Evolutionary conservation across 2,329 filamentous ascomycete species (phyloP).

Genomic region (Exophiala mesophila): DNA sequence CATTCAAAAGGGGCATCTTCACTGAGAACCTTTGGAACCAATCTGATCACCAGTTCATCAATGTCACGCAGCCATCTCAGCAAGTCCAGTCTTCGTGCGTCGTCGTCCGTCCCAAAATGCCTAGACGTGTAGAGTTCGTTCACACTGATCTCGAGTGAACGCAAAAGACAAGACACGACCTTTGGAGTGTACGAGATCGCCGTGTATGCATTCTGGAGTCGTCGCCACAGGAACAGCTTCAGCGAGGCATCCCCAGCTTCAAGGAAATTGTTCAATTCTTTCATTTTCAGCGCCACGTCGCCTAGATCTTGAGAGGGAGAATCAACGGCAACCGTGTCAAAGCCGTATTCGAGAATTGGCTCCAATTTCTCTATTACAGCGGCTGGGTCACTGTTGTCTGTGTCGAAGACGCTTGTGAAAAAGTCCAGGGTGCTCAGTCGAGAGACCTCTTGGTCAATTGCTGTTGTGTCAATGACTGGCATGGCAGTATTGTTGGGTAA

Average conservation of each 20-base stretch:
- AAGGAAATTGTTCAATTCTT: conserved; percentile 81
- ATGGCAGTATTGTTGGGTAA: conserved; percentile 84
- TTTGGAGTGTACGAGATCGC: conserved; percentile 82
- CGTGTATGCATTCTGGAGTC: conserved; percentile 83
- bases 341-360: conserved; percentile 80
- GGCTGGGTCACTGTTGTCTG: conserved; percentile 73
- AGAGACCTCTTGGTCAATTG: conserved; percentile 84
- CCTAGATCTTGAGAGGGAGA: not conserved
- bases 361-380: conserved; percentile 87
- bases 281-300: conserved; percentile 28
- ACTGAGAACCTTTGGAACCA: conserved; percentile 64
- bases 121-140: conserved; percentile 60
- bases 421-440: conserved; percentile 95
- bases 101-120: conserved; percentile 47
- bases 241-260: conserved; percentile 75
- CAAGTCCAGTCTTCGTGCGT: conserved; percentile 63
- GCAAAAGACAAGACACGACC: conserved; percentile 78
- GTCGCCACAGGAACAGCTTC: conserved; percentile 81
- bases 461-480: conserved; percentile 75
- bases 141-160: conserved; percentile 78
- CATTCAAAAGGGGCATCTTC: conserved; percentile 72
- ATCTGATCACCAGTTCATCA: conserved; percentile 68
- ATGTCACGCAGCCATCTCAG: conserved; percentile 73
- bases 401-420: conserved; percentile 82
- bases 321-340: not conserved